phyloP scores from a whole-genome alignment of 495 filamentous ascomycete genomes.

The Xylaria scruposa region DNA sequence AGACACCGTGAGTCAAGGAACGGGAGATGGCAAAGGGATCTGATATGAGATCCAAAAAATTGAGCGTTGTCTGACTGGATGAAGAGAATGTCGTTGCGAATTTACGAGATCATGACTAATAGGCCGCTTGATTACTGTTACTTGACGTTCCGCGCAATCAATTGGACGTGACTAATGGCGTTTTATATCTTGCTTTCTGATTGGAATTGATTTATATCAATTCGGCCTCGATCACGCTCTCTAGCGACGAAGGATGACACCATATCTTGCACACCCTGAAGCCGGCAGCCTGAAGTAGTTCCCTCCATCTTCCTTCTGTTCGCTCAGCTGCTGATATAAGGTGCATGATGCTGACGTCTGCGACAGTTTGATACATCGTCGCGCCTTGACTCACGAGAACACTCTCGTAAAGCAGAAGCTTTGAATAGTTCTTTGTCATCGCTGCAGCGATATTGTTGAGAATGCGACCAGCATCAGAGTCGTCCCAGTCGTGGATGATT shows the following conservation, averaged over 20 bases:
- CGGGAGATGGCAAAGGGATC: not conserved
- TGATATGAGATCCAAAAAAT: not conserved
- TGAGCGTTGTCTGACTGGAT: no score
- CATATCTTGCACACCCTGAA: slow-evolving; percentile 48
- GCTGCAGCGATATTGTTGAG: slow-evolving; percentile 20
- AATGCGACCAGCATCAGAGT: slow-evolving; percentile 28
- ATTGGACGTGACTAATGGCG: not conserved
- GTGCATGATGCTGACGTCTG: slow-evolving; percentile 56
- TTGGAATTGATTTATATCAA: not conserved
- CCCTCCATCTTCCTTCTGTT: slow-evolving; percentile 42
- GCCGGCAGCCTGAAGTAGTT: slow-evolving; percentile 44
- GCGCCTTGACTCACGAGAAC: slow-evolving; percentile 27
- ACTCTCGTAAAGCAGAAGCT: slow-evolving; percentile 28
- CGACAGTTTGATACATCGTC: slow-evolving; percentile 35
- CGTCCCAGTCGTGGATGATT: slow-evolving; percentile 53
- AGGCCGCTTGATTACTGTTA: not conserved
- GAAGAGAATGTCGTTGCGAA: not conserved
- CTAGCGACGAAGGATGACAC: slow-evolving; percentile 27
- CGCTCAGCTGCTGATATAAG: slow-evolving; percentile 45
- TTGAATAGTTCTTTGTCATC: slow-evolving; percentile 27
- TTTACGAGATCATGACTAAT: not conserved
- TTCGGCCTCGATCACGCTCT: slow-evolving; percentile 30
- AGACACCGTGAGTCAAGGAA: not conserved
- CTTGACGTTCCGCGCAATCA: not conserved
- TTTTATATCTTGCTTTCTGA: not conserved